Base-by-base conservation (phyloP, 1,139 yeast species). In the Candida tetrigidarum region DNA sequence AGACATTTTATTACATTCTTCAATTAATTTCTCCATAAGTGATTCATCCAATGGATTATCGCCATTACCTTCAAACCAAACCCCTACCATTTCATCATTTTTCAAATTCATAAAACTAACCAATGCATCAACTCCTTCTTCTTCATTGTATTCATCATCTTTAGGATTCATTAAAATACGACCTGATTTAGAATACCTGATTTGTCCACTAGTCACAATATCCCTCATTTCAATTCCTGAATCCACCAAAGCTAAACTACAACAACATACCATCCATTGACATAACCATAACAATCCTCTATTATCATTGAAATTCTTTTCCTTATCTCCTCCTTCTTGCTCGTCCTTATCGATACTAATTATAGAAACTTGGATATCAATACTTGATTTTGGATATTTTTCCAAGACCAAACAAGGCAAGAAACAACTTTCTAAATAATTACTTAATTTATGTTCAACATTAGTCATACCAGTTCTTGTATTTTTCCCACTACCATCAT, bases 321-420 rank as follows among this genome's bases (percentile, higher is more conserved):
- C 75, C 14, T 74, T 63, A 14, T 49, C 51, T 8, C 37, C 38
- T 12, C 50, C 14, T 35, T 40, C 14, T 28, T 29, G 2, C 14
- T n/a, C 20, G 30, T 25, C 32, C 18, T 37, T 20, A 40, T 52
- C 57, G 12, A 47, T 37, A 8, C 86, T 73, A 15, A 90, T 69
- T 2, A 90, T 70, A 36, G 86, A 81, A n/a, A 92, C 73, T 55
- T 84, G 86, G 19, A 93, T 74, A 58, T 86, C 95, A 44, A 93
- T 88, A 19, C 92, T 83, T 8, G 96, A 87, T 63, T 93, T 93
- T 5, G 98, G 97, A 61, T 92, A 92, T 49, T 84, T 81, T 14
- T 81, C 81, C 40, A 90, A 70, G 35, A 87, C 65, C 3, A 93
- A 77, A 2, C 85, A 68, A 9, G 89, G 84, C 36, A 79, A 68